Base-by-base conservation (phyloP, 257 asterid genomes). In the Solanum rostratum region DNA sequence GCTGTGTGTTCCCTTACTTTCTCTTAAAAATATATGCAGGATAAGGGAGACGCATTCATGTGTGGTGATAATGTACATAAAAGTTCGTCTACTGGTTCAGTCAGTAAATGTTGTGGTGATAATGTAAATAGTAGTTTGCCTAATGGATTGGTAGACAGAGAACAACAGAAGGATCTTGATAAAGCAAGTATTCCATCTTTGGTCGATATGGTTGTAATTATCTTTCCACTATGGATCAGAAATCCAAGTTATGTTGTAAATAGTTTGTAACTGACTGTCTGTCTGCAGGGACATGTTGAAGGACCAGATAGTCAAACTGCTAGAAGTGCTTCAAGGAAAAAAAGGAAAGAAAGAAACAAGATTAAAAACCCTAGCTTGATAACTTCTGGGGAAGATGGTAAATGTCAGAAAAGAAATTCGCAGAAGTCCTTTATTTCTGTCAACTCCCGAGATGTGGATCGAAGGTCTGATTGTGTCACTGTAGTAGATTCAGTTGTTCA, bases 301-400 rank as follows among this genome's bases (percentile, higher is more conserved):
- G 93, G 94, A 85, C 88, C 83, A 85, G 89, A 85, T 76, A 91
- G 88, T 69, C 93, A 89, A 87, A 89, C 90, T 83, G 86, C 80
- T 24, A 90, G 90, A 89, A 88, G 88, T 92, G 92, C 91, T 86
- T 46, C 92, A 83, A 91, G 92, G 89, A 97, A 92, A 97, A 92
- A 88, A 88, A 92, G 90, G 92, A 95, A 90, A 92, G 97, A 91
- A 85, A 94, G 92, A 81, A 95, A 91, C 87, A 97, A 90, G 89
- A 89, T 59, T 84, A 95, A 89, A 89, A 89, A 87, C 89, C 85
- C 89, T 78, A 85, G 88, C 89, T 74, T 89, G 86, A 85, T 85
- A 74, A 87, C 84, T 73, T 81, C 90, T 49, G 85, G 69, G 80
- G 94, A 89, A 85, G 89, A 81, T 87, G 91, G 85, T 84, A 81